Conservation (phyloP, 768 basidiomycete species). For the Hericium coralloides region DNA sequence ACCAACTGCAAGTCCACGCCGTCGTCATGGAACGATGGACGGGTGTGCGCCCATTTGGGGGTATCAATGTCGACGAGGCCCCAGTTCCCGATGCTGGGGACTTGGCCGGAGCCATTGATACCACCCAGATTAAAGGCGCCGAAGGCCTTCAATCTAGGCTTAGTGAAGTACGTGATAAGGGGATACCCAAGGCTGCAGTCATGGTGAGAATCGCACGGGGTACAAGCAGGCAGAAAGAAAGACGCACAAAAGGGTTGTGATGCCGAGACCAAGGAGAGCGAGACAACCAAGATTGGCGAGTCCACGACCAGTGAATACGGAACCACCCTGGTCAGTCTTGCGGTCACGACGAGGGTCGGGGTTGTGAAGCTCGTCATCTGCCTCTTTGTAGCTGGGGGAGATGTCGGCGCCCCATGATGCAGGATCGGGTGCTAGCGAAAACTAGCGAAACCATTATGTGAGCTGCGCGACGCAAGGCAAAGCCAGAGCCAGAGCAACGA, state of each 20-base stretch:
- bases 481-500: not conserved
- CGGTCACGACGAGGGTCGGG: slow-evolving; percentile 23
- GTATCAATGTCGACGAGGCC: slow-evolving; percentile 53
- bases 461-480: not conserved
- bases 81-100: slow-evolving; percentile 36
- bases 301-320: slow-evolving; percentile 30
- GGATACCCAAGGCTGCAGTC: slow-evolving; percentile 27
- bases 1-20: slow-evolving; percentile 56
- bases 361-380: slow-evolving; percentile 25
- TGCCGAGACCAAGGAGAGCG: not conserved
- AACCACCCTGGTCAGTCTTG: slow-evolving; percentile 25
- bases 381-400: slow-evolving; percentile 12
- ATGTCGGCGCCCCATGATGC: slow-evolving; percentile 22
- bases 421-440: slow-evolving; percentile 21
- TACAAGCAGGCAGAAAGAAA: not conserved
- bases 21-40: slow-evolving; percentile 52
- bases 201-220: not conserved
- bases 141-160: slow-evolving; percentile 15
- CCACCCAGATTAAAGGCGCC: slow-evolving; percentile 40
- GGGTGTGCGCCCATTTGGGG: slow-evolving; percentile 44
- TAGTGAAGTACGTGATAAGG: slow-evolving; percentile 23
- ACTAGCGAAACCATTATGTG: slow-evolving; percentile 2
- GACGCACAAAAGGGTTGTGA: slow-evolving; percentile 13
- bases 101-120: slow-evolving; percentile 41
- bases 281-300: slow-evolving; percentile 33